Conservation (phyloP, 1,284 basidiomycete genomes). For the Sporisorium iseilematis-ciliati region DNA sequence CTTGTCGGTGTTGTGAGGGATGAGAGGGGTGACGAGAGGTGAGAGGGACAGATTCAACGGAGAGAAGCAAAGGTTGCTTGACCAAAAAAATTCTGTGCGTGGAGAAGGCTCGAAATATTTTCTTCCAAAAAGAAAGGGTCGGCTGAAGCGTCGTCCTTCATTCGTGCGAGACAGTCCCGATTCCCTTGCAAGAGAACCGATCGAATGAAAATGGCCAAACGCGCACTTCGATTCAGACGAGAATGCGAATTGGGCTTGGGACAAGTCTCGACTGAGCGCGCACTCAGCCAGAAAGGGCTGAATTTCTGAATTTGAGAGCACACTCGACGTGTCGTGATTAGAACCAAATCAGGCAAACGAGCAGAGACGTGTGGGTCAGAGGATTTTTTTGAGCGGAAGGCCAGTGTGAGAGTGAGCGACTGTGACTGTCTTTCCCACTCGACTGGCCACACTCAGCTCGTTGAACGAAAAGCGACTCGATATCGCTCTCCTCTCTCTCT, state of each 20-base stretch:
- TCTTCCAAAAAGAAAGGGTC: slow-evolving; percentile 9
- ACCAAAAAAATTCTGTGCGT: slow-evolving; percentile 32
- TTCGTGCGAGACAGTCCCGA: slow-evolving; percentile 29
- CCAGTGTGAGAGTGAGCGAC: too few species aligned
- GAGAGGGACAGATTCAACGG: not conserved
- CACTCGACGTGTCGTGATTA: slow-evolving; percentile 38
- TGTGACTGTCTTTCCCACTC: not conserved
- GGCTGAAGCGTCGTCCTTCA: not conserved
- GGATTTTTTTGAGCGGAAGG: not conserved
- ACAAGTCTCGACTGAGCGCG: slow-evolving; percentile 18
- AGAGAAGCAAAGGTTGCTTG: not conserved
- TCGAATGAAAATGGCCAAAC: slow-evolving; percentile 6
- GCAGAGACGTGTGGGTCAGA: slow-evolving; percentile 1
- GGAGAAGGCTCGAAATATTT: slow-evolving; percentile 16
- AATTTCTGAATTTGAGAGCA: too few species aligned
- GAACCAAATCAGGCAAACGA: slow-evolving; percentile 7
- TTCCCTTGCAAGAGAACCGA: not conserved
- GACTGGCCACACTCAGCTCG: not conserved
- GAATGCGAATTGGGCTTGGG: slow-evolving; percentile 6
- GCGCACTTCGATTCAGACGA: not conserved
- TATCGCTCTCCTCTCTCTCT: slow-evolving; percentile 12
- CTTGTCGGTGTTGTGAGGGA: not conserved
- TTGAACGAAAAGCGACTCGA: slow-evolving; percentile 2
- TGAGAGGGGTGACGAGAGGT: not conserved
- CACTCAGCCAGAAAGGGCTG: not conserved